Evolutionary conservation across 805 yeast genomes (phyloP), one percentile per base, ranked within the genome.

Genomic region (Metschnikowia cerradonensis): DNA sequence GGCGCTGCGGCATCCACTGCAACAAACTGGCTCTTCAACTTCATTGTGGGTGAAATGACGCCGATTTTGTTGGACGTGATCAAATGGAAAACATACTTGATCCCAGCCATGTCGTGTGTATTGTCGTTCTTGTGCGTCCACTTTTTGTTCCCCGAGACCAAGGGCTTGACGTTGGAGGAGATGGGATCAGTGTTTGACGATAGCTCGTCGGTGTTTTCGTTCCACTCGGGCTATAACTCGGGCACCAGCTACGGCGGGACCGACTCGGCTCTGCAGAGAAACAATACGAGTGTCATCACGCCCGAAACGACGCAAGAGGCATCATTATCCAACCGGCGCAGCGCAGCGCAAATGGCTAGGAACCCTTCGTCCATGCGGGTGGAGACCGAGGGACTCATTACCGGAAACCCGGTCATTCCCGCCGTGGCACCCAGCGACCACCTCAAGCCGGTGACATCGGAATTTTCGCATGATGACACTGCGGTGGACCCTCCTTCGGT

Each of bases 1-100:
- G 96, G 96, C 52, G 95, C 96, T 0, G 88, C 96, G 2, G 72
- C 89, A 54, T 86, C 96, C 0, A 90, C 97, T 1, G 96, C 96
- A 1, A 81, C 96, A 4, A 91, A 90, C 66, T 90, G 97, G 97
- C 78, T 88, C 6, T 90, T 89, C 73, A 90, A 90, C 69, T 91
- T 90, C 74, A 70, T 91, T 34, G 97, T 90, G 26, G 97, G 97
- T 11, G 94, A 88, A 67, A 80, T 87, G 81, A 88, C 96, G 0
- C 97, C 97, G 1, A 80, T 90, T 23, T 75, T 90, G 51, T 84
- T 90, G 61, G 96, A 86, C 59, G 49, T 69, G 6, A 87, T 90
- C 59, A 75, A 79, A 31, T 91, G 96, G 96, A 76, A 83, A 52
- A 75, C 94, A 48, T 90, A 91, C 66, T 68, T 91, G 57, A 78